Evolutionary conservation across 2,329 filamentous ascomycete species (phyloP), one percentile per base, ranked within the genome.

Genomic region (Fusarium tupiense): DNA sequence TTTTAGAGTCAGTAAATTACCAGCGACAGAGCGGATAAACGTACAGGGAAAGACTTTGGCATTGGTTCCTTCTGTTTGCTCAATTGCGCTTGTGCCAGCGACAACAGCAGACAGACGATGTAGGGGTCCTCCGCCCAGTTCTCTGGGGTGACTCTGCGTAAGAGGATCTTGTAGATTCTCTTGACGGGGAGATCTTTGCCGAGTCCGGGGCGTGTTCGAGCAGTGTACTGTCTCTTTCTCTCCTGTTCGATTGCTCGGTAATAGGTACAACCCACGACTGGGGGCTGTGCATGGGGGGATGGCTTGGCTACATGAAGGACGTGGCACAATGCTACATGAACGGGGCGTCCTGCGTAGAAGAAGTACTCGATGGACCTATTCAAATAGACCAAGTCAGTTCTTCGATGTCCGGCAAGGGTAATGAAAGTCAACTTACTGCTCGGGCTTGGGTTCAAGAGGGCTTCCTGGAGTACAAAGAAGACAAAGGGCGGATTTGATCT

Each of bases 121-220:
- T 54, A 54, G 9, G 35, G 52, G 3, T 54, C 52, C 8, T 54
- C 52, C 20, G 26, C 14, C 52, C 52, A 54, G 10, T 17, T 38
- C 13, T n/a, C 24, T 1, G 52, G 52, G 24, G 13, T 54, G 20
- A 37, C 20, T 16, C 26, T 38, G 10, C 20, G 35, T 19, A 38
- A 13, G 24, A 22, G 12, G 14, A 12, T 6, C 7, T 22, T 7
- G 19, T 5, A 54, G 20, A 54, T 20, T 13, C 5, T 8, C 33
- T 54, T 6, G 2, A 17, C 35, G 4, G 50, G 33, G n/a, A 3
- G 17, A 37, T 37, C 1, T 37, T 37, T 6, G 9, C 11, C 49
- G 1, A 3, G 5, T 10, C 5, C 11, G 3, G 50, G 50, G 16
- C 13, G 33, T 1, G 1, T 3, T 4, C 13, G 10, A 22, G 33